A percentile compares a stretch with the other conserved stretches of the same genome.
phyloP scores from a whole-genome alignment of 805 yeast species.

The Kockiozyma suomiensis region DNA sequence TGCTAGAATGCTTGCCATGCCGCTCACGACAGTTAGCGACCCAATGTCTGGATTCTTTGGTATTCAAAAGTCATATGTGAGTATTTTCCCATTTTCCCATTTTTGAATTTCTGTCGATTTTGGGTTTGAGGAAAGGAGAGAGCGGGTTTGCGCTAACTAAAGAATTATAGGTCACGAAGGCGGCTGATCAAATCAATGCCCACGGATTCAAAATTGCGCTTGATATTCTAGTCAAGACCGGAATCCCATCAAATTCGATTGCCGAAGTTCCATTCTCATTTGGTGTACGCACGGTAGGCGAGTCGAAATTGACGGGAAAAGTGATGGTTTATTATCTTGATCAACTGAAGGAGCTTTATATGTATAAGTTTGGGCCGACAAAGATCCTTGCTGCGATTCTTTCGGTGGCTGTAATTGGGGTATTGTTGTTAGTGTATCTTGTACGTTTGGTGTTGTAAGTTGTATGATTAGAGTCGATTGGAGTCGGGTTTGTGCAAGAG shows the following conservation, averaged over 20 bases:
- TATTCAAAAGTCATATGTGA: constrained; percentile 49
- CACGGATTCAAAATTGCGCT: constrained; percentile 56
- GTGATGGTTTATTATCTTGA: constrained; percentile 53
- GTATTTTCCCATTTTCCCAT: neutral
- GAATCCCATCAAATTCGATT: constrained; percentile 44
- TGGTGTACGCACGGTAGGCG: constrained; percentile 60
- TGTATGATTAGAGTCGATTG: neutral
- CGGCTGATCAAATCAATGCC: constrained; percentile 46
- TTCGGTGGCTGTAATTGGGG: neutral
- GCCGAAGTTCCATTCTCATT: constrained; percentile 56
- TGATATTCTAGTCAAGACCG: constrained; percentile 52
- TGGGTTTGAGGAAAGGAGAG: neutral
- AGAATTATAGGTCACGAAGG: constrained; percentile 32
- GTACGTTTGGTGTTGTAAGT: neutral
- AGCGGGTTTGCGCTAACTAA: too few species aligned
- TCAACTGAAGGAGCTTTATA: constrained; percentile 52
- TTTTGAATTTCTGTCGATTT: neutral
- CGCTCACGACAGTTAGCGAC: constrained; percentile 55
- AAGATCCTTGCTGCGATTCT: constrained; percentile 42
- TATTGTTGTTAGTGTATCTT: neutral
- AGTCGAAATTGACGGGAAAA: constrained; percentile 53
- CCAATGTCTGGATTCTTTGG: constrained; percentile 60
- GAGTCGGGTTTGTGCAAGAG: neutral
- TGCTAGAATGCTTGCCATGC: constrained; percentile 54
- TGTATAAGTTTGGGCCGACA: constrained; percentile 50